Percentiles rank a stretch among this genome's conserved stretches.
Evolutionary conservation across 495 filamentous ascomycete genomes (phyloP).

Genomic region (Talaromyces adpressus): DNA sequence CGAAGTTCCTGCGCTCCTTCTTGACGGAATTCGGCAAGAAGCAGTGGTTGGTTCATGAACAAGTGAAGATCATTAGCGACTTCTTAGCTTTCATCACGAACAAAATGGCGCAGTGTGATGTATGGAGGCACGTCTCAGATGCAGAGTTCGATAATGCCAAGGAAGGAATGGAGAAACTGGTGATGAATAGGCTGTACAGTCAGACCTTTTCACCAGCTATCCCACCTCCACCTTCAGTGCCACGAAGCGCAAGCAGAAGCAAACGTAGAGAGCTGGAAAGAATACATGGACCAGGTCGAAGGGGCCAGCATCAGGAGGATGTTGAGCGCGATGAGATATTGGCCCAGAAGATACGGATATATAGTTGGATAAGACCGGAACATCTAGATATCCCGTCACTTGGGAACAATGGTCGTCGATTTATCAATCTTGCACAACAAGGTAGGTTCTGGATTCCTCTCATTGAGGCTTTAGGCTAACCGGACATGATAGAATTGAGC

Average conservation of each 20-base stretch:
- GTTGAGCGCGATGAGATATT: conserved; percentile 93
- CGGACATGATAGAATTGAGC: conserved; percentile 55
- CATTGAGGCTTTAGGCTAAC: neutral
- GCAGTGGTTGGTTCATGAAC: conserved; percentile 99
- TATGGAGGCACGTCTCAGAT: conserved; percentile 93
- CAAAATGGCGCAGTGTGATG: conserved; percentile 97
- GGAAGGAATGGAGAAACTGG: conserved; percentile 99
- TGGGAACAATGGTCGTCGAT: conserved; percentile 74
- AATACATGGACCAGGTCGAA: conserved; percentile 69
- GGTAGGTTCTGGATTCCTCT: conserved; percentile 37
- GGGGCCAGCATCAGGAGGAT: conserved; percentile 96
- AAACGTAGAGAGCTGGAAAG: conserved; percentile 62
- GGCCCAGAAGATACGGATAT: conserved; percentile 93
- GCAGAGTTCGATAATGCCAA: conserved; percentile 97
- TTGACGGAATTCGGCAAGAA: conserved; percentile 92
- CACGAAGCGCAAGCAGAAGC: conserved; percentile 52
- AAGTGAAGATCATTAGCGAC: conserved; percentile 96
- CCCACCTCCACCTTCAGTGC: conserved; percentile 66
- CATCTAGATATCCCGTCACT: conserved; percentile 92
- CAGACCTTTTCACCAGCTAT: conserved; percentile 97
- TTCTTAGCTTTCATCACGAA: conserved; percentile 97
- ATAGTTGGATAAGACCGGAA: conserved; percentile 88
- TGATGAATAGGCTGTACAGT: conserved; percentile 95
- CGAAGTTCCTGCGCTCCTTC: conserved; percentile 91
- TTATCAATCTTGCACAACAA: conserved; percentile 83